Percentiles rank a stretch among this genome's conserved stretches.
Conservation (phyloP, 2,329 filamentous ascomycete species). For the Aspergillus sergii region DNA sequence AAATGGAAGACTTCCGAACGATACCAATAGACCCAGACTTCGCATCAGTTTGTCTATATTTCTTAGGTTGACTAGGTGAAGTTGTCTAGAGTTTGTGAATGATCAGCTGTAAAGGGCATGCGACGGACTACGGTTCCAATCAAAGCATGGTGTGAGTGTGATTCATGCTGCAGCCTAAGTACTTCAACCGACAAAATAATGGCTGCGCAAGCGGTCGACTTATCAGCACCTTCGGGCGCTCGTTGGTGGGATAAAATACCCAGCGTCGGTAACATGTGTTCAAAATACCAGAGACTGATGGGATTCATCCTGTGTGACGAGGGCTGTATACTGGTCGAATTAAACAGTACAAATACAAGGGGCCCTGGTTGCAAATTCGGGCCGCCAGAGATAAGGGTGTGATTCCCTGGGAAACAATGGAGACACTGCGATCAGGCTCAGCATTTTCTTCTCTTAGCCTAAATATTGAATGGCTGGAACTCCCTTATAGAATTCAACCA, state of each 20-base stretch:
- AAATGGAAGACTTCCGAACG: too few species aligned
- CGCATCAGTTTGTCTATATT: too few species aligned
- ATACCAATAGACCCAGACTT: too few species aligned
- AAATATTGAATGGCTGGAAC: not conserved
- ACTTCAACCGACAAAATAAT: not conserved
- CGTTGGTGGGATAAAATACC: not conserved
- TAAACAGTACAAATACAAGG: not conserved
- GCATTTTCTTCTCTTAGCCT: not conserved
- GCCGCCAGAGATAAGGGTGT: not conserved
- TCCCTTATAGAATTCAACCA: not conserved
- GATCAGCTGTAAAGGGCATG: not conserved
- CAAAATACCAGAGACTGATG: not conserved
- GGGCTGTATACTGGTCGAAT: not conserved
- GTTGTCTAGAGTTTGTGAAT: not conserved
- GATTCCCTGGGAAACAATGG: not conserved
- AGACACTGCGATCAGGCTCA: not conserved
- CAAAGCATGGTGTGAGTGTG: not conserved
- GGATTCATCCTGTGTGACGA: not conserved
- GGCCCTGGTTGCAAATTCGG: too few species aligned
- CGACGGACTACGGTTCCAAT: accelerated
- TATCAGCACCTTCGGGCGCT: accelerated
- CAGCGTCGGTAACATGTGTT: not conserved
- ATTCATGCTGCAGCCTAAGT: not conserved
- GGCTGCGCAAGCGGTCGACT: not conserved
- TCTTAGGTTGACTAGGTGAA: not conserved